Percentiles rank a stretch among this genome's conserved stretches.
Evolutionary conservation across 2,329 filamentous ascomycete species (phyloP).

Genomic region (Xylaria sp.): DNA sequence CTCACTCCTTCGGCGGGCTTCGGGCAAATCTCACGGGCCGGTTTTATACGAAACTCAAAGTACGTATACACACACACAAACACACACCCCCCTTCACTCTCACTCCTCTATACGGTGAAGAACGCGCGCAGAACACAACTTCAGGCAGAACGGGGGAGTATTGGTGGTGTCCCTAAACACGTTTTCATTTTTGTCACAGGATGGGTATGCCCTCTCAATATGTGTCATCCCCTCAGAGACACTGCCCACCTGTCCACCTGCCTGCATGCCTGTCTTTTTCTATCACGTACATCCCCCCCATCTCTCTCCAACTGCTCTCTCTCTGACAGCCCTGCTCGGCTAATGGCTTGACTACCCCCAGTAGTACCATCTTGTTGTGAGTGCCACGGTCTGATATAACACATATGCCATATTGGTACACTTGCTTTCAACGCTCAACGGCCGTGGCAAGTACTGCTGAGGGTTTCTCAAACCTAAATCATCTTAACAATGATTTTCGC

Average conservation of each 20-base stretch:
- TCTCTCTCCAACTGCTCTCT: not conserved
- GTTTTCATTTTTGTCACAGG: not conserved
- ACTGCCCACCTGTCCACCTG: too few species aligned
- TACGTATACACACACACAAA: not conserved
- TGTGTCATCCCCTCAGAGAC: not conserved
- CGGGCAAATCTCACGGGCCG: not conserved
- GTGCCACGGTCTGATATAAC: not conserved
- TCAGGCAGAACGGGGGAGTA: not conserved
- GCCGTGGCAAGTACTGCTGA: too few species aligned
- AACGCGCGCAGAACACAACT: too few species aligned
- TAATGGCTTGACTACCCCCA: not conserved
- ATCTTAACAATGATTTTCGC: conserved; percentile 13
- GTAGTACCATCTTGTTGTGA: not conserved
- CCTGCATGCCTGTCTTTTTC: not conserved
- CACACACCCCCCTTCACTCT: too few species aligned
- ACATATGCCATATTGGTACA: not conserved
- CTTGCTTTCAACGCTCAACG: too few species aligned
- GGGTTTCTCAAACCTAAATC: conserved; percentile 2
- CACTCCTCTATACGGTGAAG: too few species aligned
- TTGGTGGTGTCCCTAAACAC: not conserved
- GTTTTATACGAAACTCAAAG: not conserved
- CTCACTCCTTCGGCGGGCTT: not conserved
- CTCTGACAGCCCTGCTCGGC: not conserved
- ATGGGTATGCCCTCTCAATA: not conserved
- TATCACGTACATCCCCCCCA: too few species aligned